phyloP scores from a whole-genome alignment of 768 basidiomycete genomes.

The Podaxis sp. region DNA sequence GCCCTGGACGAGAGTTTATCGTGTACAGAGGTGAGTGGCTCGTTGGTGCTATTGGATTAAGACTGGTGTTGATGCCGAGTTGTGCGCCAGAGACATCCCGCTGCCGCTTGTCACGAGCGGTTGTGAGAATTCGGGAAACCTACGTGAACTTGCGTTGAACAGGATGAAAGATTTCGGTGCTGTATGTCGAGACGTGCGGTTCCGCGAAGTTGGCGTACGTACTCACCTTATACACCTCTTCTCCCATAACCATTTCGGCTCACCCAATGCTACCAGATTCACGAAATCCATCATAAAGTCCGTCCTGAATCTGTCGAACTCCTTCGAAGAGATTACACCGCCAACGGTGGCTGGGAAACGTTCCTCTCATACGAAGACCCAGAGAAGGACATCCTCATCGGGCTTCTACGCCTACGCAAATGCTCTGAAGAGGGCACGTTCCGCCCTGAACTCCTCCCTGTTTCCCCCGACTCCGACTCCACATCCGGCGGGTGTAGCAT shows the following conservation, averaged over 20 bases:
- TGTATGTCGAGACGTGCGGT: slow-evolving; percentile 95
- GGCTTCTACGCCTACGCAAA: slow-evolving; percentile 86
- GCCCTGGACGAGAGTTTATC: slow-evolving; percentile 98
- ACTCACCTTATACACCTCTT: slow-evolving; percentile 18
- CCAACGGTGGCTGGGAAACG: slow-evolving; percentile 99
- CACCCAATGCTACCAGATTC: slow-evolving; percentile 56
- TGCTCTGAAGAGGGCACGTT: slow-evolving; percentile 98
- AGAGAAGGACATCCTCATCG: slow-evolving; percentile 93
- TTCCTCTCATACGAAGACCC: slow-evolving; percentile 99
- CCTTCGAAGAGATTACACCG: slow-evolving; percentile 90
- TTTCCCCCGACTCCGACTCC: slow-evolving; percentile 53
- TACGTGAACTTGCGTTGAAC: slow-evolving; percentile 93
- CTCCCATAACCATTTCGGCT: background rate
- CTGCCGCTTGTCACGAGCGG: slow-evolving; percentile 95
- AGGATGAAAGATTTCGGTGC: slow-evolving; percentile 99
- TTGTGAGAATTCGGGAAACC: slow-evolving; percentile 96
- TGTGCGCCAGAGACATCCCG: slow-evolving; percentile 79
- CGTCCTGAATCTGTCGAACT: slow-evolving; percentile 95
- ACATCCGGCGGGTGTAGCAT: slow-evolving; percentile 65
- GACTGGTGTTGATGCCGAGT: slow-evolving; percentile 11
- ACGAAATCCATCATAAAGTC: slow-evolving; percentile 98
- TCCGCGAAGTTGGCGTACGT: slow-evolving; percentile 94
- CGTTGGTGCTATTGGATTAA: background rate
- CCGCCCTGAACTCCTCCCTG: slow-evolving; percentile 82
- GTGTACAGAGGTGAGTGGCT: slow-evolving; percentile 81